Percentiles rank a stretch among this genome's conserved stretches.
Evolutionary conservation across 192 early-diverging fungal species (phyloP).

Genomic region (Haplosporangium gracile): DNA sequence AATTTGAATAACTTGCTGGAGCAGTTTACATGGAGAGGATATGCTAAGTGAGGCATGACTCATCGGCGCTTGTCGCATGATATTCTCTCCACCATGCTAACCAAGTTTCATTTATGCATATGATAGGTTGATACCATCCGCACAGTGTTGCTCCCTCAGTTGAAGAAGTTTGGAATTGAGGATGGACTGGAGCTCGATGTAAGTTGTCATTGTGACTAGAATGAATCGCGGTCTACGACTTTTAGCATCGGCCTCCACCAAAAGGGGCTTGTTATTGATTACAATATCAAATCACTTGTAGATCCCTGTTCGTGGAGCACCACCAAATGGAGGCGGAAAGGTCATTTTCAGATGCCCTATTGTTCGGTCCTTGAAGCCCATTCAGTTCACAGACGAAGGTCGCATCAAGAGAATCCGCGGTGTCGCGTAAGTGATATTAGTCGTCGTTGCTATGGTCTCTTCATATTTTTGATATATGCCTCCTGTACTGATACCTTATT

Average conservation of each 20-base stretch:
- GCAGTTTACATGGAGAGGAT: too few relatives aligned
- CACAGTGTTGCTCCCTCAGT: slow-evolving; percentile 88
- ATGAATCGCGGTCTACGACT: background rate
- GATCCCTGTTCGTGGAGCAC: slow-evolving; percentile 90
- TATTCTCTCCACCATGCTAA: background rate
- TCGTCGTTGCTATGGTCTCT: background rate
- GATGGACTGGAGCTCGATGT: slow-evolving; percentile 88
- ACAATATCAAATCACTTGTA: slow-evolving; percentile 20
- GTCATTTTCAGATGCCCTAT: slow-evolving; percentile 89
- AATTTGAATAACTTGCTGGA: too few relatives aligned
- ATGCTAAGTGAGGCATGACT: background rate
- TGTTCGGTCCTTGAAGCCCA: slow-evolving; percentile 80
- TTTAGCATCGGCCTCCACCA: background rate
- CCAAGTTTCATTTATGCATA: background rate
- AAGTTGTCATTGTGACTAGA: background rate
- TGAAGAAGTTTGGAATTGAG: slow-evolving; percentile 89
- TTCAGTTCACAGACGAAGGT: slow-evolving; percentile 88
- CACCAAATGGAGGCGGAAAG: slow-evolving; percentile 94
- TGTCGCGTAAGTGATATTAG: slow-evolving; percentile 78
- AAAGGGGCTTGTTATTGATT: background rate
- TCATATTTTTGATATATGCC: background rate
- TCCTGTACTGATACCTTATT: background rate
- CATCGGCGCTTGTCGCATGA: background rate
- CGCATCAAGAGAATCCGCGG: slow-evolving; percentile 95
- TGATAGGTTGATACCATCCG: slow-evolving; percentile 87